Conservation (phyloP, 805 yeast species). For the Saccharomycopsis sp. region DNA sequence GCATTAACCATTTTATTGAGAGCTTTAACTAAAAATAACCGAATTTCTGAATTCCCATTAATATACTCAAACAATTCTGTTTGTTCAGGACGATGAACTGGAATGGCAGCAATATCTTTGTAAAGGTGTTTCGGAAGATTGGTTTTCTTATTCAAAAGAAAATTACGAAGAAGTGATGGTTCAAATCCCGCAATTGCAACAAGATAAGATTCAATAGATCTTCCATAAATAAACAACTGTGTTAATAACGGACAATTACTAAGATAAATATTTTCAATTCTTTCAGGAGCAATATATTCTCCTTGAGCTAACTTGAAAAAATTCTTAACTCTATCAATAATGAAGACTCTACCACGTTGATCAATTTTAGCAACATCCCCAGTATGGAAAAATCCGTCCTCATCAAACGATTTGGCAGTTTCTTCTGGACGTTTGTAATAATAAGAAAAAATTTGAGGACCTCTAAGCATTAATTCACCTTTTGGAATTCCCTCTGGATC, state of each 20-base stretch:
- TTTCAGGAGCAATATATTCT: conserved; percentile 58
- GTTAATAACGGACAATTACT: conserved; percentile 31
- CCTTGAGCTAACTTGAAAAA: conserved; percentile 46
- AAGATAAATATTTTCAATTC: conserved; percentile 46
- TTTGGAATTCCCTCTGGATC: conserved; percentile 22
- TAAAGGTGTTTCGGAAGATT: not conserved
- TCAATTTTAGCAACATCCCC: conserved; percentile 47
- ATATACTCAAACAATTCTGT: conserved; percentile 24
- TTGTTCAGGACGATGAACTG: too few relatives aligned
- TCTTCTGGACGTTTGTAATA: conserved; percentile 41
- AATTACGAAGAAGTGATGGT: conserved; percentile 22
- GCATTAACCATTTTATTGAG: conserved; percentile 9
- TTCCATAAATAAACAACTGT: conserved; percentile 48
- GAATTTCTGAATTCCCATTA: conserved; percentile 24
- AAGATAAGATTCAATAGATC: conserved; percentile 37
- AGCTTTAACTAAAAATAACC: conserved; percentile 23
- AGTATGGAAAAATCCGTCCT: conserved; percentile 45
- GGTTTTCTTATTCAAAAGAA: not conserved
- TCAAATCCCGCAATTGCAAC: conserved; percentile 50
- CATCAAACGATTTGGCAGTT: conserved; percentile 33
- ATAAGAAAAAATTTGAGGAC: conserved; percentile 42
- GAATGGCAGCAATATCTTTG: too few relatives aligned
- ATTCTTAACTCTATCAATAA: conserved; percentile 47
- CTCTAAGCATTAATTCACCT: conserved; percentile 45
- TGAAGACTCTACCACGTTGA: conserved; percentile 34